Percentiles rank a stretch among this genome's conserved stretches.
phyloP scores from a whole-genome alignment of 2,329 filamentous ascomycete genomes.

The Penicillium fuscoglaucum region DNA sequence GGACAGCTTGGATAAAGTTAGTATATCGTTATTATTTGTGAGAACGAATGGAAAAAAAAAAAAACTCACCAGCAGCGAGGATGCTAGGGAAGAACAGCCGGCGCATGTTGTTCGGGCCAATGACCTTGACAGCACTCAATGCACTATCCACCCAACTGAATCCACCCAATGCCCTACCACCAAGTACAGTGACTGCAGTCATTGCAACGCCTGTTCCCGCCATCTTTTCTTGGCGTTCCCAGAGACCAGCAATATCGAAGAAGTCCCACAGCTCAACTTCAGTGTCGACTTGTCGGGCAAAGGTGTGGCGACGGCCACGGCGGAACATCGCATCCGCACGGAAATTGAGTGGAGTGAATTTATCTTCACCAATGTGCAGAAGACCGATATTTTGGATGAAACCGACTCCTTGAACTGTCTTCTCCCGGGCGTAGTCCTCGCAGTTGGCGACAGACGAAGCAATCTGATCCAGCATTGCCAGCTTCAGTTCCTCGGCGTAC shows the following conservation, averaged over 20 bases:
- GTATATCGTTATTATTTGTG: constrained; percentile 13
- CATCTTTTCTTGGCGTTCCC: constrained; percentile 91
- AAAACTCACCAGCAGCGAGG: constrained; percentile 70
- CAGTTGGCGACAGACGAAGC: constrained; percentile 73
- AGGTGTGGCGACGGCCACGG: constrained; percentile 68
- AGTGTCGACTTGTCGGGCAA: constrained; percentile 82
- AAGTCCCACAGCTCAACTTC: constrained; percentile 91
- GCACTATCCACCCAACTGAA: constrained; percentile 88
- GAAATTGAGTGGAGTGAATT: constrained; percentile 84
- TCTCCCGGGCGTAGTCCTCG: constrained; percentile 79
- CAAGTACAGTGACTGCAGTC: constrained; percentile 83
- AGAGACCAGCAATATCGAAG: constrained; percentile 77
- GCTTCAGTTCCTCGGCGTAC: constrained; percentile 89
- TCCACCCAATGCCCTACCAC: constrained; percentile 76
- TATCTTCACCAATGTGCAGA: constrained; percentile 76
- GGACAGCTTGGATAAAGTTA: constrained; percentile 59
- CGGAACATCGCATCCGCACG: constrained; percentile 92
- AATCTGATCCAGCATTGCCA: constrained; percentile 87
- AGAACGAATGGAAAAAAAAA: background rate
- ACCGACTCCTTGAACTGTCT: constrained; percentile 78
- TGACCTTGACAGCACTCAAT: constrained; percentile 73
- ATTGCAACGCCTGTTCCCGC: constrained; percentile 93
- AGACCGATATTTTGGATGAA: constrained; percentile 86
- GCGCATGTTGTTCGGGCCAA: constrained; percentile 79
- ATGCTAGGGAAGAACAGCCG: constrained; percentile 79